Percentiles rank a stretch among this genome's conserved stretches.
These are phyloP conservation scores for Erythrobasidium hasegawianum DNA, from an alignment of 1,284 basidiomycete genomes.

Conservation along the genomic window DNA sequence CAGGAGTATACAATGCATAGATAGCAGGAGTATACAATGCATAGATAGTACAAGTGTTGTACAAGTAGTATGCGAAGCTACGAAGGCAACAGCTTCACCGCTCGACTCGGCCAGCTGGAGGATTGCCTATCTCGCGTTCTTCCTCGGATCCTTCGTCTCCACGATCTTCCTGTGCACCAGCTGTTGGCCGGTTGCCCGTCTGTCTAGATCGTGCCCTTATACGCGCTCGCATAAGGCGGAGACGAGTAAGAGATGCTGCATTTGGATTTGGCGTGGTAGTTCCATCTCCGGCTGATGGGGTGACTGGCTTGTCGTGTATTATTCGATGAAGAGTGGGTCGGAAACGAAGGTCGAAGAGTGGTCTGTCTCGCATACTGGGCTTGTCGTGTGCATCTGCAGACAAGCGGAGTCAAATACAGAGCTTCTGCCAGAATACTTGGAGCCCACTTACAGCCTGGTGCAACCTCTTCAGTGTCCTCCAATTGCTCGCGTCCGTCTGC, in stretches of 20 bases:
- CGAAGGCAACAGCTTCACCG: too few species aligned
- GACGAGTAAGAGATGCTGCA: constrained; percentile 1
- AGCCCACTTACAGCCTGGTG: neutral
- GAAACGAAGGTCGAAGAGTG: constrained; percentile 17
- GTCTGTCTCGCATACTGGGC: constrained; percentile 4
- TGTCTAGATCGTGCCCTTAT: constrained; percentile 10
- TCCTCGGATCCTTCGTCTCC: constrained; percentile 21
- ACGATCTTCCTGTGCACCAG: neutral
- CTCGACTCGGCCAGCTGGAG: neutral
- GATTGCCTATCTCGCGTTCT: constrained; percentile 26
- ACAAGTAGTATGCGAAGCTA: too few species aligned
- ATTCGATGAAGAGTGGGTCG: constrained; percentile 27
- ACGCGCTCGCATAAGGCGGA: constrained; percentile 13
- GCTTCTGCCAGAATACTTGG: neutral
- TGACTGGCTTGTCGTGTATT: constrained; percentile 20
- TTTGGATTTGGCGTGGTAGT: neutral
- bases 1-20: too few species aligned
- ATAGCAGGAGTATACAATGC: too few species aligned
- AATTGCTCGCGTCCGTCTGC: neutral
- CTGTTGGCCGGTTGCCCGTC: neutral
- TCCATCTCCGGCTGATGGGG: neutral
- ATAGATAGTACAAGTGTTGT: too few species aligned
- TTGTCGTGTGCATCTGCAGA: neutral
- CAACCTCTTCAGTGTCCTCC: neutral
- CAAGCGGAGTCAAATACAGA: neutral